phyloP scores from a whole-genome alignment of 495 filamentous ascomycete species.

The Aeminium ludgeri region DNA sequence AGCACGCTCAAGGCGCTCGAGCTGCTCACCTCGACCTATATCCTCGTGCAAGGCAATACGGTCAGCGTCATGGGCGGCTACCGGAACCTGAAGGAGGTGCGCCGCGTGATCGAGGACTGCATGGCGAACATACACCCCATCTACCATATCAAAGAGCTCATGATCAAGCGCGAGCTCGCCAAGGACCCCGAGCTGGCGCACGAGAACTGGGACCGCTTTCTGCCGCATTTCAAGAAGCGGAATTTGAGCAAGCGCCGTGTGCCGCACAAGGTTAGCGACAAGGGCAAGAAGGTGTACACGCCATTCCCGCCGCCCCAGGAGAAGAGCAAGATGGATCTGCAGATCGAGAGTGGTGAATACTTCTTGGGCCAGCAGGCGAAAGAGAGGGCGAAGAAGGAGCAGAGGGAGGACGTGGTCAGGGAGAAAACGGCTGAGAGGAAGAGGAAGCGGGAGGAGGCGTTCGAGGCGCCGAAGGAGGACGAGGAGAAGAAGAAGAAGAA shows the following conservation, averaged over 20 bases:
- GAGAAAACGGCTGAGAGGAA: slow-evolving; percentile 78
- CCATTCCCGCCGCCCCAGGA: slow-evolving; percentile 55
- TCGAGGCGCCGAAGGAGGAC: slow-evolving; percentile 65
- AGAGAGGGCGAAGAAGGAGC: slow-evolving; percentile 63
- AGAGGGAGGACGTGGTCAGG: slow-evolving; percentile 62
- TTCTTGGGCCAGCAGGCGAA: slow-evolving; percentile 85
- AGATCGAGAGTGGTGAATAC: slow-evolving; percentile 96
- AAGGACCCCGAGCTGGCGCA: slow-evolving; percentile 77
- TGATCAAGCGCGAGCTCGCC: slow-evolving; percentile 96
- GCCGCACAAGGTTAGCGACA: slow-evolving; percentile 80
- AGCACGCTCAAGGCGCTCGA: slow-evolving; percentile 86
- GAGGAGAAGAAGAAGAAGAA: slow-evolving; percentile 32
- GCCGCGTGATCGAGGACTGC: slow-evolving; percentile 80
- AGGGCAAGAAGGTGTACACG: slow-evolving; percentile 85
- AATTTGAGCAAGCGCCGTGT: slow-evolving; percentile 68
- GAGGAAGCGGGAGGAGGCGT: slow-evolving; percentile 68
- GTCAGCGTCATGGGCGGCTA: slow-evolving; percentile 80
- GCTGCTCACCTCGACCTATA: slow-evolving; percentile 83
- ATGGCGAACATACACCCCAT: slow-evolving; percentile 92
- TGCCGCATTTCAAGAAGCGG: slow-evolving; percentile 96
- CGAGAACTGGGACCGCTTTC: slow-evolving; percentile 90
- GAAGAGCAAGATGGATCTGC: slow-evolving; percentile 94
- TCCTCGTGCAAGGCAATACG: slow-evolving; percentile 94
- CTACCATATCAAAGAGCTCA: slow-evolving; percentile 93
- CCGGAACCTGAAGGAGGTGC: slow-evolving; percentile 85